These are phyloP conservation scores for Breviolum minutum DNA, from an alignment of 73 alveolate genomes.

Conservation along the genomic window DNA sequence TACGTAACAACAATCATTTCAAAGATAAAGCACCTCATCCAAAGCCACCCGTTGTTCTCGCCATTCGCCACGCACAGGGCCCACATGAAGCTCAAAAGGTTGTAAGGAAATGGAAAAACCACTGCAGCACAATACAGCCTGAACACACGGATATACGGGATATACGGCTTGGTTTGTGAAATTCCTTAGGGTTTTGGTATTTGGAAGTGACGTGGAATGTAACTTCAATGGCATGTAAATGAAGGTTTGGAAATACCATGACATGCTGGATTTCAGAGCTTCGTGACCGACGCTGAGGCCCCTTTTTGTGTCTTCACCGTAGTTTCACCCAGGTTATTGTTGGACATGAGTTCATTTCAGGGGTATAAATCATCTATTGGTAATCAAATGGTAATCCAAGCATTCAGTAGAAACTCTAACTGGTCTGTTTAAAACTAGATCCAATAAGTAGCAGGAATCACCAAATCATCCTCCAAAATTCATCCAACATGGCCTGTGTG, in stretches of 20 bases:
- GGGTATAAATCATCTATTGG: not conserved
- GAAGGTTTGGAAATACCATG: too few relatives aligned
- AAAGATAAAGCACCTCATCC: conserved; percentile 12
- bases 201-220: not conserved
- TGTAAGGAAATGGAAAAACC: not conserved
- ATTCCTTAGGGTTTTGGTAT: not conserved
- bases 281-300: too few relatives aligned
- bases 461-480: too few relatives aligned
- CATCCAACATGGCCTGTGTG: conserved; percentile 12
- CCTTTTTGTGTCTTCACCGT: too few relatives aligned
- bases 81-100: not conserved
- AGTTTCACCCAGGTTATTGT: too few relatives aligned
- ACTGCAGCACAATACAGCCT: conserved; percentile 55
- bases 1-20: too few relatives aligned
- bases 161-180: not conserved
- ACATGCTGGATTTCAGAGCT: too few relatives aligned
- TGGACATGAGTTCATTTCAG: not conserved
- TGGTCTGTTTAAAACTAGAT: too few relatives aligned
- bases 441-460: too few relatives aligned
- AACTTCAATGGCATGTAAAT: too few relatives aligned
- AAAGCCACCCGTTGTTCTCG: conserved; percentile 23
- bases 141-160: too few relatives aligned
- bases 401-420: too few relatives aligned
- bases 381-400: not conserved
- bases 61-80: conserved; percentile 63